Conservation (phyloP, 2,329 filamentous ascomycete genomes). For the Sporothrix euskadiensis region DNA sequence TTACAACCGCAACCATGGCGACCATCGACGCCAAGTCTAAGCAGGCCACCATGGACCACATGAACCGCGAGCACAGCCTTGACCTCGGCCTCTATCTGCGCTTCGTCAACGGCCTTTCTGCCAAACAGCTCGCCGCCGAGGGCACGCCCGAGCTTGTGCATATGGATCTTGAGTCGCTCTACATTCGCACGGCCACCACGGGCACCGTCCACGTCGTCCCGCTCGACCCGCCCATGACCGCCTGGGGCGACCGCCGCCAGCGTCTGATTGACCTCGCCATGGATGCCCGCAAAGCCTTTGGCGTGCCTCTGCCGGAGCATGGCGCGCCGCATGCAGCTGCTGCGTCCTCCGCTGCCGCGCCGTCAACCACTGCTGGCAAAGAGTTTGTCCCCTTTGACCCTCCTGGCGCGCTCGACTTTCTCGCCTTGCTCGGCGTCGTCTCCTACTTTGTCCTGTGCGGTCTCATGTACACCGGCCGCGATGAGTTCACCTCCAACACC, state of each 20-base stretch:
- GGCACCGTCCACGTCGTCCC: constrained; percentile 54
- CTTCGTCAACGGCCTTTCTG: constrained; percentile 62
- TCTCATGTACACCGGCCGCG: constrained; percentile 48
- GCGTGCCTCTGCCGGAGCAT: constrained; percentile 51
- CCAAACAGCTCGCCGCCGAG: constrained; percentile 35
- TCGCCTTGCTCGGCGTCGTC: constrained; percentile 57
- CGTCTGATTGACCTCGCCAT: constrained; percentile 71
- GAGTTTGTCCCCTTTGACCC: constrained; percentile 40
- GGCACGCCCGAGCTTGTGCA: constrained; percentile 60
- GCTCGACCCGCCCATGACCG: constrained; percentile 69
- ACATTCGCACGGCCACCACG: constrained; percentile 54
- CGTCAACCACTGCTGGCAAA: constrained; percentile 43
- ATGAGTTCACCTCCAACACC: constrained; percentile 53
- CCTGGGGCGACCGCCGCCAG: constrained; percentile 65
- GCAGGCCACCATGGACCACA: constrained; percentile 65
- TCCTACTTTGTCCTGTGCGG: constrained; percentile 54
- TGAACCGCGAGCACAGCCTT: constrained; percentile 79
- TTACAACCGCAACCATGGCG: constrained; percentile 15
- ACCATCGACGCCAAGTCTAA: constrained; percentile 34
- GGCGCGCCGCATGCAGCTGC: constrained; percentile 44
- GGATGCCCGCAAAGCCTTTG: constrained; percentile 58
- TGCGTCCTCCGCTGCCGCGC: constrained; percentile 45
- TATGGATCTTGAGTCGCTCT: constrained; percentile 64
- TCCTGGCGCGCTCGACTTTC: constrained; percentile 47
- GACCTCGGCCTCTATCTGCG: constrained; percentile 78